Conservation (phyloP, 768 basidiomycete genomes). For the Phylloporus sp. region DNA sequence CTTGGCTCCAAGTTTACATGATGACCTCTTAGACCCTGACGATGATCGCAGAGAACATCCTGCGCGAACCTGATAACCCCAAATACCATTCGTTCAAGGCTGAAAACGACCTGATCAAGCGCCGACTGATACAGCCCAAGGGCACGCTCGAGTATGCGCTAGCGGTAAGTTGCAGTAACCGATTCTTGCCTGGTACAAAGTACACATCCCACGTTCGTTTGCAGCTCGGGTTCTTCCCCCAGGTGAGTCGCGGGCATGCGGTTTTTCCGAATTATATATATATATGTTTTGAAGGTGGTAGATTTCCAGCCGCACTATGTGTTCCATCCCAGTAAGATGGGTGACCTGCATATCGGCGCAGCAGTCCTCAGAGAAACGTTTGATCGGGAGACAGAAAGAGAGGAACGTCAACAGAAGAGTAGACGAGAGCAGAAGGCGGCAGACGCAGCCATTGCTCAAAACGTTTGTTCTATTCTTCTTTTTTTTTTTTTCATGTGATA, state of each 20-base stretch:
- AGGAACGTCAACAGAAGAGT: conserved; percentile 44
- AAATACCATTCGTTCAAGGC: conserved; percentile 75
- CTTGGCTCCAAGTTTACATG: not conserved
- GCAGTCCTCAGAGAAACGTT: conserved; percentile 63
- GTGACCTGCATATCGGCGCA: conserved; percentile 59
- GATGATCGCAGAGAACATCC: conserved; percentile 67
- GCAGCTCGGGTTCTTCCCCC: conserved; percentile 71
- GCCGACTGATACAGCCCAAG: conserved; percentile 63
- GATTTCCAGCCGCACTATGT: conserved; percentile 73
- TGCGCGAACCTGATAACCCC: conserved; percentile 66
- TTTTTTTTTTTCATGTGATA: too few relatives aligned
- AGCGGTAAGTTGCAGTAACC: conserved; percentile 48
- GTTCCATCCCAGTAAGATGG: conserved; percentile 50
- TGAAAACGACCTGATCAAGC: conserved; percentile 67
- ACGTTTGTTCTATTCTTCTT: conserved; percentile 36
- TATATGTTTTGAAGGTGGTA: conserved; percentile 56
- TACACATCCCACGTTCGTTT: not conserved
- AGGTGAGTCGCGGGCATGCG: conserved; percentile 40
- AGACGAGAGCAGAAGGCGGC: conserved; percentile 60
- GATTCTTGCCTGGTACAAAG: not conserved
- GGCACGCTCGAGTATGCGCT: conserved; percentile 76
- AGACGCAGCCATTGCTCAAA: conserved; percentile 48
- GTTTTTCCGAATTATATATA: too few relatives aligned
- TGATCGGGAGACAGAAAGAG: conserved; percentile 45
- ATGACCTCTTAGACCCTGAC: conserved; percentile 44